Base-by-base conservation (phyloP, 495 filamentous ascomycete species). In the Penicillium turbatum region DNA sequence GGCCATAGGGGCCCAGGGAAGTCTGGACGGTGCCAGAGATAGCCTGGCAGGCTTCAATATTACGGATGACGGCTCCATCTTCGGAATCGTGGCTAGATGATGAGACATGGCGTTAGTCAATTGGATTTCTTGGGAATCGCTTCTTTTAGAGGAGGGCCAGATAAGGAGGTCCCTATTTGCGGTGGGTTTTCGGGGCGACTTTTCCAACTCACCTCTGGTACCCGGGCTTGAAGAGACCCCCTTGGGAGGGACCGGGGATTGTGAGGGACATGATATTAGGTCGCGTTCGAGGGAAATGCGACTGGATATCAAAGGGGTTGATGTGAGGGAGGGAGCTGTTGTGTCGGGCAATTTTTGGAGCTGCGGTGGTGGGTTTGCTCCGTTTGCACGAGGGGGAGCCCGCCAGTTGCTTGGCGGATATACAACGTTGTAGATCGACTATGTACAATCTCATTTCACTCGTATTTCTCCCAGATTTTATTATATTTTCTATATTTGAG, bases 1-100 rank as follows among this genome's bases (percentile, higher is more conserved):
- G 89, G 66, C 95, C 95, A 70, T 93, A 97, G 47, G 95, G 95
- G 44, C 95, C 93, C 34, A 99, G 81, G 42, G 92, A 97, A 44
- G 95, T 97, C 77, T 95, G 89, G 29, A 99, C 95, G 42, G 95
- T 99, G 57, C 85, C 84, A 12, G 95, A 84, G 71, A 99, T 97
- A 39, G 95, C 89, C 62, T 90, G 85, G 78, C 92, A 97, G 70
- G 95, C 95, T 72, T 99, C 95, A 72, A 99, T 97, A 73, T 97
- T 99, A 62, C 95, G 89, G 46, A 97, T 81, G 47, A 99, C 93
- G 60, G 95, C 95, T 61, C 93, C 95, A 87, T 99, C 95, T 84
- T 99, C 95, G 53, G 92, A 82, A 61, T 97, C 90, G 73, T 97
- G 95, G 78, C 95, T 97, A 57, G 13, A 29, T 96, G 57, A 13